These are phyloP conservation scores for Cytospora piceicola DNA, from an alignment of 2,329 filamentous ascomycete genomes.

Conservation along the genomic window DNA sequence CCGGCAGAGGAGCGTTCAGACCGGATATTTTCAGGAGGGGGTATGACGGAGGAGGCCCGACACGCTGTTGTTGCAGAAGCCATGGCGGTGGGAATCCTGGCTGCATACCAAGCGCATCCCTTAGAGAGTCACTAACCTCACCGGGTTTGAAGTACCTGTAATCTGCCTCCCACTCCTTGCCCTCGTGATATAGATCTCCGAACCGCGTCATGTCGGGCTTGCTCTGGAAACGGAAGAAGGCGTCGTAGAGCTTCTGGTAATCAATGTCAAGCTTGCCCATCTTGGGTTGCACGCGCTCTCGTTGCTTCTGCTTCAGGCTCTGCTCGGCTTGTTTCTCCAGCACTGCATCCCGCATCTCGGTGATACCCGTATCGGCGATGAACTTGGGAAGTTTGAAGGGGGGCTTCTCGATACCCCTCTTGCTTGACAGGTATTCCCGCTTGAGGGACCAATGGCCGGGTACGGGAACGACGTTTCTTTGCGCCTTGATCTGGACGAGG, in stretches of 20 bases:
- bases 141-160: slow-evolving; percentile 87
- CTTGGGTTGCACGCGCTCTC: slow-evolving; percentile 91
- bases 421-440: slow-evolving; percentile 94
- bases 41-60: slow-evolving; percentile 91
- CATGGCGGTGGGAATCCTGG: slow-evolving; percentile 92
- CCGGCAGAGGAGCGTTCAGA: slow-evolving; percentile 88
- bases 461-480: slow-evolving; percentile 93
- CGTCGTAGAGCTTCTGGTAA: slow-evolving; percentile 97
- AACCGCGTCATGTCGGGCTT: slow-evolving; percentile 94
- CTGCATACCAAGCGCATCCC: slow-evolving; percentile 91
- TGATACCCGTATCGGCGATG: slow-evolving; percentile 95
- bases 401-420: slow-evolving; percentile 94
- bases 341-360: slow-evolving; percentile 96
- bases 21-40: slow-evolving; percentile 94
- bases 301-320: slow-evolving; percentile 90
- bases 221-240: slow-evolving; percentile 96
- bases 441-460: slow-evolving; percentile 95
- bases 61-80: slow-evolving; percentile 95
- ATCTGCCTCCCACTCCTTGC: slow-evolving; percentile 97
- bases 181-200: slow-evolving; percentile 99
- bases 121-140: slow-evolving; percentile 85
- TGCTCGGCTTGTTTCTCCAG: slow-evolving; percentile 94
- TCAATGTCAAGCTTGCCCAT: slow-evolving; percentile 98
- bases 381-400: slow-evolving; percentile 93
- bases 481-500: slow-evolving; percentile 91